Evolutionary conservation across 106 monocot genomes (phyloP).

Genomic region (Dendrobium officinale): DNA sequence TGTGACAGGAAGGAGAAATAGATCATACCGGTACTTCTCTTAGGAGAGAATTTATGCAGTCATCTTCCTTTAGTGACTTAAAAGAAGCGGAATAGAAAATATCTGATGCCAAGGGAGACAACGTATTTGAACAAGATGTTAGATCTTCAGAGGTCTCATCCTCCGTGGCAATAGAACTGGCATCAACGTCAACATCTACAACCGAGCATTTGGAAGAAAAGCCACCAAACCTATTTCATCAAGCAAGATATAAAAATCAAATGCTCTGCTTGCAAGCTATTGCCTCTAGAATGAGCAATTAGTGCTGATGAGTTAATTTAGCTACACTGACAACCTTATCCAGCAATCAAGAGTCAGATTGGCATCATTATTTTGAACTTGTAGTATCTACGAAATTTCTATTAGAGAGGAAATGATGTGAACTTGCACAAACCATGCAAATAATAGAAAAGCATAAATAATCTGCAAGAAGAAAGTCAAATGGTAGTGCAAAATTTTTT

Average conservation of each 20-base stretch:
- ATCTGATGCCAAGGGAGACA: slow-evolving; percentile 41
- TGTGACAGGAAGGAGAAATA: not conserved
- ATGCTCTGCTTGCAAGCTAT: not conserved
- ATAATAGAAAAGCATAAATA: not conserved
- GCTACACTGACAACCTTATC: not conserved
- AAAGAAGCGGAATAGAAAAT: slow-evolving; percentile 34
- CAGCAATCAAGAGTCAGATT: not conserved
- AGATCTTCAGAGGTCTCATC: slow-evolving; percentile 29
- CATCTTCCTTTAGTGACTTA: slow-evolving; percentile 25
- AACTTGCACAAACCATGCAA: not conserved
- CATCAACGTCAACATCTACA: slow-evolving; percentile 47
- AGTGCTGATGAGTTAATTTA: not conserved
- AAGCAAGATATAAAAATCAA: not conserved
- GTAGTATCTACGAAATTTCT: not conserved
- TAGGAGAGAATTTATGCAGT: slow-evolving; percentile 25
- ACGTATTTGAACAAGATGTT: slow-evolving; percentile 42
- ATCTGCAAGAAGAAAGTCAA: not conserved
- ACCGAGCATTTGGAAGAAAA: slow-evolving; percentile 48
- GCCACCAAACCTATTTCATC: slow-evolving; percentile 26
- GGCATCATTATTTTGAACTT: not conserved
- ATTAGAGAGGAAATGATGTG: not conserved
- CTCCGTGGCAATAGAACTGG: slow-evolving; percentile 17
- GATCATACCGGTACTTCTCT: slow-evolving; percentile 39
- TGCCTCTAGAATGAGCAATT: not conserved
- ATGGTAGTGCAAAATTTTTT: not conserved